Conservation (phyloP, 2,329 filamentous ascomycete genomes). For the Alternaria longipes region DNA sequence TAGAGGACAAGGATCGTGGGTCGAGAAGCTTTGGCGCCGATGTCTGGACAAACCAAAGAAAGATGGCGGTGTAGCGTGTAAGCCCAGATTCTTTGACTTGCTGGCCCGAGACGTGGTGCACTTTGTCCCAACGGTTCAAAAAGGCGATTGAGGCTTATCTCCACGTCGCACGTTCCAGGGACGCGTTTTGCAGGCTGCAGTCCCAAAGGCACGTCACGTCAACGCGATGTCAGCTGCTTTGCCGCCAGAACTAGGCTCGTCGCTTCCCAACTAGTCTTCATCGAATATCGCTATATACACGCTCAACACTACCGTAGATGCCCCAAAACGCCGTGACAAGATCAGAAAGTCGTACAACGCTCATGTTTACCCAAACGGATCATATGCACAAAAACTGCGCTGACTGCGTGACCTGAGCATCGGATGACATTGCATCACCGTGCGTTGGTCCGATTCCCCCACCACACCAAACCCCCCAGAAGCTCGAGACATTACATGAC, state of each 20-base stretch:
- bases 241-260: slow-evolving; percentile 7
- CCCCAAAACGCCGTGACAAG: neutral
- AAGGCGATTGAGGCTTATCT: neutral
- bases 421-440: slow-evolving; percentile 40
- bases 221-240: slow-evolving; percentile 40
- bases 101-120: slow-evolving; percentile 4
- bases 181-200: slow-evolving; percentile 28
- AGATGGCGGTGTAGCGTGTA: slow-evolving; percentile 29
- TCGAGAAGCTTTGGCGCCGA: slow-evolving; percentile 27
- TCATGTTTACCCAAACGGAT: slow-evolving; percentile 7
- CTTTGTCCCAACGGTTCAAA: neutral
- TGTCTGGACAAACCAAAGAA: slow-evolving; percentile 22
- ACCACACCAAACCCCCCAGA: slow-evolving; percentile 19
- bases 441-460: slow-evolving; percentile 18
- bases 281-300: slow-evolving; percentile 4
- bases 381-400: slow-evolving; percentile 25
- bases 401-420: slow-evolving; percentile 45
- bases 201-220: slow-evolving; percentile 17
- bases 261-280: slow-evolving; percentile 1
- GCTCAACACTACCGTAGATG: neutral
- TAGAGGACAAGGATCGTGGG: slow-evolving; percentile 18
- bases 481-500: slow-evolving; percentile 51
- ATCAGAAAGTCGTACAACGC: neutral
- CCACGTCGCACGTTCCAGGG: slow-evolving; percentile 17
- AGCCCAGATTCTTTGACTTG: slow-evolving; percentile 10